Evolutionary conservation across 306 rosid genomes (phyloP), one percentile per base, ranked within the genome.

Genomic region (Vigna radiata): DNA sequence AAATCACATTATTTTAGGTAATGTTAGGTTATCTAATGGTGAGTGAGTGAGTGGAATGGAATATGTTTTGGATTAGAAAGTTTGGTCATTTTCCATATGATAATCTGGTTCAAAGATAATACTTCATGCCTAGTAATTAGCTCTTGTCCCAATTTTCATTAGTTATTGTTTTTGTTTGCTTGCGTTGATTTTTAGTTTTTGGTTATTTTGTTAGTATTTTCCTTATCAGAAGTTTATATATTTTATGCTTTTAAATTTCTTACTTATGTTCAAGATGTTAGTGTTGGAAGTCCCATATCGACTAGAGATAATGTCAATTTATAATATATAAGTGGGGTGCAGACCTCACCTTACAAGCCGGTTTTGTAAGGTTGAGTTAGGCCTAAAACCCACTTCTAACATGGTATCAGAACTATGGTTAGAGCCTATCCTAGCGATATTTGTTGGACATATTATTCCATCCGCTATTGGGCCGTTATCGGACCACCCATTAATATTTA

Each of bases 1-100:
- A 74, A 61, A 77, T 21, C 15, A 53, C 73, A 62, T 33, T 29
- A 27, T 19, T 76, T 60, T 64, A 41, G 31, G 53, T 39, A 11
- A 19, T 6, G 18, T 18, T 66, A 19, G 53, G 53, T 41, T 19
- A 66, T 64, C n/a, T 39, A 39, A 39, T 64, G 11, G n/a, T 39
- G 50, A 17, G 23, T 7, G 4, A 17, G 11, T 17, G 23, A 7
- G n/a, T 39, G 10, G 31, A 64, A 37, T 17, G 31, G 50, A 18
- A 64, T 62, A 12, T 16, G 46, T 16, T n/a, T 27, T 33, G 15
- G 23, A 62, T 16, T 60, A 60, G 19, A 60, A 60, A 8, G 9
- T 33, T 33, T 27, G 10, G 68, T 62, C 68, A 31, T 31, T 33
- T 16, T 62, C 19, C 68, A 62, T 33, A 33, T 27, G 41, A 27